Base-by-base conservation (phyloP, 768 basidiomycete genomes). In the Termitomyces titanicus region DNA sequence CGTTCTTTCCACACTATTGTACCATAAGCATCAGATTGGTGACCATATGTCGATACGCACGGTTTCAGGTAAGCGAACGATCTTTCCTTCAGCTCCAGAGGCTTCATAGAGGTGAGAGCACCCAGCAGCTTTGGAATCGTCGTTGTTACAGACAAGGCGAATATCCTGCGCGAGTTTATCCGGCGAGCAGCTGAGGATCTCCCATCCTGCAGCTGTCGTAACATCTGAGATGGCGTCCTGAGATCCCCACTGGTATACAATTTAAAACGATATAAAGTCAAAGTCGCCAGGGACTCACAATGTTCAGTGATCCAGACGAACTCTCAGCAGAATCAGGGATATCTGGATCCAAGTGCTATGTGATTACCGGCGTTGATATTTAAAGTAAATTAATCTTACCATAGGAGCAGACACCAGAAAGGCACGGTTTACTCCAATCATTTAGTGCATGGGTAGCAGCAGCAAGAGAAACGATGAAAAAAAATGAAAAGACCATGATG, bases 171-270 rank as follows among this genome's bases (percentile, higher is more conserved):
- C 61, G 11, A 72, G 55, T 0, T 66, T 57, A 53, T 74, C 70
- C 3, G 75, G 64, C 31, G 72, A 67, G 61, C 82, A 83, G 35
- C 69, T 72, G 20, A 81, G 59, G 39, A 82, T 79, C 27, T 72
- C 68, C 80, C 80, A 83, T 24, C 81, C 82, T 18, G 76, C 80
- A 5, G 79, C 78, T n/a, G 70, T 56, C 2, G 78, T 77, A 37
- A 78, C 72, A 53, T 78, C 77, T 8, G 74, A 70, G 20, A 78
- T 77, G 10, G 74, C 66, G 37, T 60, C 62, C 1, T 61, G 34
- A 9, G 71, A 53, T 5, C 74, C 75, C 74, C 72, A 78, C 78
- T 77, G 35, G 2, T 35, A 29, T 24, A 17, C 22, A 18, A 2
- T 46, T 38, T n/a, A 40, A 18, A 47, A 54, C 15, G 15, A n/a